Conservation (phyloP, 805 yeast genomes). For the Candida silvatica region DNA sequence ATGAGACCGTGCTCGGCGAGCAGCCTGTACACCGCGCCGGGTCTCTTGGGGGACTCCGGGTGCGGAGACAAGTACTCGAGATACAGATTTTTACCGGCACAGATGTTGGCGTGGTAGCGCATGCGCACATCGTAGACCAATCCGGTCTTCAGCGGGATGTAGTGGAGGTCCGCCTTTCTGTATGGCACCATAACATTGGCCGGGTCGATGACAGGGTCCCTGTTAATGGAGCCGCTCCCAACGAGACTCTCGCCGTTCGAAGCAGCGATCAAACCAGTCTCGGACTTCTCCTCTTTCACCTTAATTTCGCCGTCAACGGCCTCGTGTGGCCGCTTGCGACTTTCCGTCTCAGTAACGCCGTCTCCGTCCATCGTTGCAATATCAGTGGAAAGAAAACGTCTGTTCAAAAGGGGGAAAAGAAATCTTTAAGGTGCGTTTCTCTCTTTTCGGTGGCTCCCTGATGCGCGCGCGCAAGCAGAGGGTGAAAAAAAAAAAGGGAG, state of each 20-base stretch:
- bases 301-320: background rate
- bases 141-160: conserved; percentile 80
- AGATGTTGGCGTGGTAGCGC: conserved; percentile 95
- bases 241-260: too few species aligned
- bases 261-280: background rate
- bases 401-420: too few species aligned
- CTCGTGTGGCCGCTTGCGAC: background rate
- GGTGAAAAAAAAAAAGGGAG: too few species aligned
- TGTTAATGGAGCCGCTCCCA: too few species aligned
- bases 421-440: too few species aligned
- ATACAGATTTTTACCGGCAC: conserved; percentile 83
- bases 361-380: too few species aligned
- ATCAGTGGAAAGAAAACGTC: too few species aligned
- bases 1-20: conserved; percentile 92
- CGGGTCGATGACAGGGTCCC: conserved; percentile 2
- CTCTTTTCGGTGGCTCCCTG: too few species aligned
- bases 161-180: conserved; percentile 58
- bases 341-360: too few species aligned
- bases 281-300: background rate
- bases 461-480: too few species aligned
- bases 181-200: conserved; percentile 40
- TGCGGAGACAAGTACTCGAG: conserved; percentile 96
- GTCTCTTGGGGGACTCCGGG: conserved; percentile 97
- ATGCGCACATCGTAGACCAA: conserved; percentile 92
- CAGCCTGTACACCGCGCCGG: conserved; percentile 86